Base-by-base conservation (phyloP, 202 grass and related monocot species). In the Hordeum pubiflorum region DNA sequence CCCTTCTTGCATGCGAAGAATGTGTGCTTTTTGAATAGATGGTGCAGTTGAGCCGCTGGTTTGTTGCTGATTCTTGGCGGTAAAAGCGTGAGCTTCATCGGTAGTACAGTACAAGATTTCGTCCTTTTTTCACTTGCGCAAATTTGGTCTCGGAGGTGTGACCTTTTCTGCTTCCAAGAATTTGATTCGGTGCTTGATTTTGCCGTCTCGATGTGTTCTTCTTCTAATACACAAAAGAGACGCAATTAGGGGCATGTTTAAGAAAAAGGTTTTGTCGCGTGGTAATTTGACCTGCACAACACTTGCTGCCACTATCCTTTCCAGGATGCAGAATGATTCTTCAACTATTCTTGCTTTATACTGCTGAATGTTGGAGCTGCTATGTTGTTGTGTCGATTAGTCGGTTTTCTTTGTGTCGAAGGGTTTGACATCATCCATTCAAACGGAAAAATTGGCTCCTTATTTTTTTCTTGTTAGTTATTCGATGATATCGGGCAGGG, bases 21-120 rank as follows among this genome's bases (percentile, higher is more conserved):
- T 70, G 69, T 81, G 37, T 22, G 4, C 69, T 50, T n/a, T 36
- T 65, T 81, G n/a, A 60, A 36, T 65, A 75, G n/a, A 60, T 46
- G 48, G 34, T 33, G 69, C 72, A 69, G 63, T 69, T 69, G 63
- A 29, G 58, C 76, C 15, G n/a, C 40, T 80, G 3, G 43, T 72
- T 32, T 31, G 69, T 72, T 72, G 43, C 67, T 72, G 17, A 27
- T 66, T 48, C 10, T 85, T 81, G 77, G 23, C 14, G 34, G 58
- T 76, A 40, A 41, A 83, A 76, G 32, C 34, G 32, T 31, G 60
- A 60, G 17, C 9, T 52, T 50, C 21, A 40, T 77, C 14, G 27
- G 22, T 20, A 46, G 2, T 48, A 70, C n/a, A 46, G 8, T 17
- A 68, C 64, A 40, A 3, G 10, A 72, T 12, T 82, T 54, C 74